Evolutionary conservation across 768 basidiomycete species (phyloP).

Genomic region (Pisolithus orientalis): DNA sequence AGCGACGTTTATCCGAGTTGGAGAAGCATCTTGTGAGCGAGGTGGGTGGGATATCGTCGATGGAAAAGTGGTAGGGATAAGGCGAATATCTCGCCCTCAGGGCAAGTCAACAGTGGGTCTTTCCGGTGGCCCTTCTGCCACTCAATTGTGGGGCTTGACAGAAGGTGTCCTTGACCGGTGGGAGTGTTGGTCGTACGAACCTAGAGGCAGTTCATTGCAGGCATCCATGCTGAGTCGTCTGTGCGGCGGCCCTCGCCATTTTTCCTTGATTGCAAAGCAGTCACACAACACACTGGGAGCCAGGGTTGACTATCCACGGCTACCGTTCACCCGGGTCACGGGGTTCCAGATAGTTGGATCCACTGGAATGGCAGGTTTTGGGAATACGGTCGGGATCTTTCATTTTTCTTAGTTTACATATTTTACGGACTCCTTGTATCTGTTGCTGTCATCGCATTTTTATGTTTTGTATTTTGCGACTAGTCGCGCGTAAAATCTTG

Average conservation of each 20-base stretch:
- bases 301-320: slow-evolving; percentile 37
- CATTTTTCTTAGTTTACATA: slow-evolving; percentile 18
- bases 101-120: slow-evolving; percentile 21
- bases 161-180: slow-evolving; percentile 67
- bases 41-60: slow-evolving; percentile 69
- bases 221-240: slow-evolving; percentile 49
- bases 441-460: slow-evolving; percentile 3
- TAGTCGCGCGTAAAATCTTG: not conserved
- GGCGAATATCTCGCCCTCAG: slow-evolving; percentile 51
- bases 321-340: slow-evolving; percentile 78
- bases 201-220: slow-evolving; percentile 39
- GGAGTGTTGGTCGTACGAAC: slow-evolving; percentile 80
- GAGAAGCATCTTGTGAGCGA: slow-evolving; percentile 61
- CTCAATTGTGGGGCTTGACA: slow-evolving; percentile 41
- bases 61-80: slow-evolving; percentile 59
- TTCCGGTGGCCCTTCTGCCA: slow-evolving; percentile 7
- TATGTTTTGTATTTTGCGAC: not conserved
- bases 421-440: slow-evolving; percentile 11
- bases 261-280: slow-evolving; percentile 5
- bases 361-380: slow-evolving; percentile 64
- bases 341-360: slow-evolving; percentile 47
- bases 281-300: not conserved
- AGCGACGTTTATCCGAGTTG: slow-evolving; percentile 46
- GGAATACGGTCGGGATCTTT: slow-evolving; percentile 49
- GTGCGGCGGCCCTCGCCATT: slow-evolving; percentile 15